Evolutionary conservation across 1,139 yeast genomes (phyloP).

Genomic region (Taphrina pruni): DNA sequence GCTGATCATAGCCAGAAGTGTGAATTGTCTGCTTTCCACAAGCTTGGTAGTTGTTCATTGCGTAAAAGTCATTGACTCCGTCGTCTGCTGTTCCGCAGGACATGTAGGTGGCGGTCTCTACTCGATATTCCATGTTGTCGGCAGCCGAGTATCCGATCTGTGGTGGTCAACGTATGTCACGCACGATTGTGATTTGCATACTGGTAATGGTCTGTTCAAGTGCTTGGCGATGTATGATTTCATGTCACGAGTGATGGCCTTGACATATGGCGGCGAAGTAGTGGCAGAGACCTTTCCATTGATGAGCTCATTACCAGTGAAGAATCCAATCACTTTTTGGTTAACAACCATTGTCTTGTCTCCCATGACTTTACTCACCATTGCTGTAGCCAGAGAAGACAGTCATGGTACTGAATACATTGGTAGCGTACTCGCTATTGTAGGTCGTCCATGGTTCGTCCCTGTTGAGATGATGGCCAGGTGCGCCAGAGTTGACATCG

Average conservation of each 20-base stretch:
- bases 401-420: slow-evolving; percentile 82
- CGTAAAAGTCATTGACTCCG: slow-evolving; percentile 72
- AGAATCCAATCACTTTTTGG: slow-evolving; percentile 69
- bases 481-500: slow-evolving; percentile 81
- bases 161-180: background rate
- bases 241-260: slow-evolving; percentile 91
- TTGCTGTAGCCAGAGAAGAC: slow-evolving; percentile 82
- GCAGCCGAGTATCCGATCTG: slow-evolving; percentile 82
- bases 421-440: slow-evolving; percentile 66
- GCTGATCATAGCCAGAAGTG: slow-evolving; percentile 22
- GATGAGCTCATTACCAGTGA: slow-evolving; percentile 90
- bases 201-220: slow-evolving; percentile 71
- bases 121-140: slow-evolving; percentile 72
- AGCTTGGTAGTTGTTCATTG: slow-evolving; percentile 84
- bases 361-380: slow-evolving; percentile 33
- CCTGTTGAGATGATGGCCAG: slow-evolving; percentile 71
- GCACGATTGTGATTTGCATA: slow-evolving; percentile 55
- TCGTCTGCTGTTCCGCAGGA: slow-evolving; percentile 63
- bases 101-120: slow-evolving; percentile 78
- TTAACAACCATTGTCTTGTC: background rate
- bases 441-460: slow-evolving; percentile 67
- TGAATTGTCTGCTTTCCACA: slow-evolving; percentile 26
- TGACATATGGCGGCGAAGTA: slow-evolving; percentile 68
- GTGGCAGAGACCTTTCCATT: slow-evolving; percentile 76
- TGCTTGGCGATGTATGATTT: slow-evolving; percentile 77